A percentile compares a stretch with the other conserved stretches of the same genome.
These are phyloP conservation scores for Mycena capillaripes DNA, from an alignment of 768 basidiomycete species.

Conservation along the genomic window DNA sequence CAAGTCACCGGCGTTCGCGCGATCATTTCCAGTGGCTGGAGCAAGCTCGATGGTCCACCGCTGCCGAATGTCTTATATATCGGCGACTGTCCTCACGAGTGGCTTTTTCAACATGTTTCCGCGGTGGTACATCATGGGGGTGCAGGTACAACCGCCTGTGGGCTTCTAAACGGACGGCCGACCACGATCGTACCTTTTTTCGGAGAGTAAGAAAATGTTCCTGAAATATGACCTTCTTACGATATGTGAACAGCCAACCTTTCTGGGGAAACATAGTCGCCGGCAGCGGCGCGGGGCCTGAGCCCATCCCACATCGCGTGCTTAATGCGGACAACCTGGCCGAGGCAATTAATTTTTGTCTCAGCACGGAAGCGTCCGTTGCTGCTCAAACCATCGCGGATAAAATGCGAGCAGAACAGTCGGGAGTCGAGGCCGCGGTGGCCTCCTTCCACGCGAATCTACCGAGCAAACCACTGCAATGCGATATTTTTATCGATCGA, in stretches of 20 bases:
- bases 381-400: constrained; percentile 54
- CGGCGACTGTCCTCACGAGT: constrained; percentile 63
- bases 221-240: too few species aligned
- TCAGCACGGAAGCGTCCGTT: constrained; percentile 45
- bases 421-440: constrained; percentile 33
- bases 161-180: constrained; percentile 56
- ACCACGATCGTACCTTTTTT: constrained; percentile 63
- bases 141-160: constrained; percentile 63
- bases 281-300: constrained; percentile 58
- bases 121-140: constrained; percentile 64
- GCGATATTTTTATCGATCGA: constrained; percentile 23
- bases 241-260: constrained; percentile 42
- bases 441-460: constrained; percentile 28
- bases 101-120: constrained; percentile 59
- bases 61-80: constrained; percentile 55
- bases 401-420: constrained; percentile 53
- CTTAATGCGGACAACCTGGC: constrained; percentile 22
- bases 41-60: constrained; percentile 43
- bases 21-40: constrained; percentile 61
- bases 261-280: constrained; percentile 58
- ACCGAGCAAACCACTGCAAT: constrained; percentile 16
- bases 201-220: constrained; percentile 50
- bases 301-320: constrained; percentile 45
- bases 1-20: constrained; percentile 54
- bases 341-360: constrained; percentile 50